Percentiles rank a stretch among this genome's conserved stretches.
Evolutionary conservation across 1,139 yeast species (phyloP).

Genomic region (Magnusiomyces suaveolens): DNA sequence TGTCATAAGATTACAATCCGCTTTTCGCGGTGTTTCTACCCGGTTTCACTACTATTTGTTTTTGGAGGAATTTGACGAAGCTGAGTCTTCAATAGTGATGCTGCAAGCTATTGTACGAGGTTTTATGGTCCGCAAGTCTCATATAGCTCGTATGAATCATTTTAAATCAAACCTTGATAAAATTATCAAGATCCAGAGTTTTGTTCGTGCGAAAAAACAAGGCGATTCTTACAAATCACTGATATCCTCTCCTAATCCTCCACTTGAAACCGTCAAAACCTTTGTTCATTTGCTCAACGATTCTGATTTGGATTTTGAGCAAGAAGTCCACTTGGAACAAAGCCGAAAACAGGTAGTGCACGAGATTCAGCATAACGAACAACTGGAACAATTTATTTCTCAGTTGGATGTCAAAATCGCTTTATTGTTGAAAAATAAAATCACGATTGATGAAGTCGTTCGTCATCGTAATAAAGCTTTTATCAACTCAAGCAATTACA

Average conservation of each 20-base stretch:
- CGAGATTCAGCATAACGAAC: conserved; percentile 55
- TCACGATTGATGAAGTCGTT: conserved; percentile 65
- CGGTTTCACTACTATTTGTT: conserved; percentile 44
- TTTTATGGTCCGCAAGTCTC: conserved; percentile 31
- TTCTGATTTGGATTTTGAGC: conserved; percentile 62
- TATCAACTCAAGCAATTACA: conserved; percentile 14
- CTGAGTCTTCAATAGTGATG: conserved; percentile 33
- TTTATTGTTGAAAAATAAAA: conserved; percentile 65
- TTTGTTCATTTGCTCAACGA: conserved; percentile 73
- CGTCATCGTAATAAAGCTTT: conserved; percentile 41
- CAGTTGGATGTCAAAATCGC: conserved; percentile 77
- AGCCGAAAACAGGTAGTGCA: conserved; percentile 58
- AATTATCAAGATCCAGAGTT: conserved; percentile 65
- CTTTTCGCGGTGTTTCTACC: conserved; percentile 37
- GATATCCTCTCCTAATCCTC: conserved; percentile 63
- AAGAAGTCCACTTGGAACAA: conserved; percentile 62
- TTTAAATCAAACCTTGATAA: conserved; percentile 48
- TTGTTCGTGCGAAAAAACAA: conserved; percentile 56
- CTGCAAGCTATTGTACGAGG: conserved; percentile 50
- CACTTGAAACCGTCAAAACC: conserved; percentile 62
- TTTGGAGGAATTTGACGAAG: conserved; percentile 46
- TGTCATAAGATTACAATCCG: conserved; percentile 37
- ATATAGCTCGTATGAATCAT: conserved; percentile 39
- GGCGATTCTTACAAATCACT: conserved; percentile 67
- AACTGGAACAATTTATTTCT: conserved; percentile 62